Evolutionary conservation across 179 eudicot genomes (phyloP).

Genomic region (Heliamphora pulchella): DNA sequence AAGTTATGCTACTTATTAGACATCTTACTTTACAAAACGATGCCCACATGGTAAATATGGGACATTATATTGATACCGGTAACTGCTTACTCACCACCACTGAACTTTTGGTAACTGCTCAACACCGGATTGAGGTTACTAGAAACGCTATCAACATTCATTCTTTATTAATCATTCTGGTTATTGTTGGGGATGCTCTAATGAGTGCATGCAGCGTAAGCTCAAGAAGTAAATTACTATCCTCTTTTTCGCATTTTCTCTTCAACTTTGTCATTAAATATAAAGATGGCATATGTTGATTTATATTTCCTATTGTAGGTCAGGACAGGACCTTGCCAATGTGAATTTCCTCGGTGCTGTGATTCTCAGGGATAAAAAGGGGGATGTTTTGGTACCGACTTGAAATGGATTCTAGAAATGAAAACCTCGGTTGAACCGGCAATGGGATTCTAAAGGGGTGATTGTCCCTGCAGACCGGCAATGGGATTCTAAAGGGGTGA

Average conservation of each 20-base stretch:
- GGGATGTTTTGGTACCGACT: not conserved
- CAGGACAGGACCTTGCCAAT: conserved; percentile 65
- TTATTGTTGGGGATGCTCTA: not conserved
- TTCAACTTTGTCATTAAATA: not conserved
- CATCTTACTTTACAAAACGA: too few species aligned
- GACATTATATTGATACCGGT: too few species aligned
- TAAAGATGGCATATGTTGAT: not conserved
- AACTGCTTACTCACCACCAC: too few species aligned
- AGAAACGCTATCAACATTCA: not conserved
- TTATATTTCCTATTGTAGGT: conserved; percentile 42
- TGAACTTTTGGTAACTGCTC: not conserved
- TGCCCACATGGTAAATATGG: too few species aligned
- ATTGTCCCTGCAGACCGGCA: not conserved
- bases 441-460: not conserved
- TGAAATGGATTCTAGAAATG: not conserved
- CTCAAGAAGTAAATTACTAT: not conserved
- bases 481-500: not conserved
- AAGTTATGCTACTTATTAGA: too few species aligned
- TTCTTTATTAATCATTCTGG: not conserved
- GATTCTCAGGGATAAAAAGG: conserved; percentile 55
- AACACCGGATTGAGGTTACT: not conserved
- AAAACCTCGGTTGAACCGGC: not conserved
- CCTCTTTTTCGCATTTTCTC: not conserved
- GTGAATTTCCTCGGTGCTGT: conserved; percentile 63
- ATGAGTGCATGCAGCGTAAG: not conserved